Evolutionary conservation across 2,329 filamentous ascomycete genomes (phyloP).

Genomic region (Tolypocladium album): DNA sequence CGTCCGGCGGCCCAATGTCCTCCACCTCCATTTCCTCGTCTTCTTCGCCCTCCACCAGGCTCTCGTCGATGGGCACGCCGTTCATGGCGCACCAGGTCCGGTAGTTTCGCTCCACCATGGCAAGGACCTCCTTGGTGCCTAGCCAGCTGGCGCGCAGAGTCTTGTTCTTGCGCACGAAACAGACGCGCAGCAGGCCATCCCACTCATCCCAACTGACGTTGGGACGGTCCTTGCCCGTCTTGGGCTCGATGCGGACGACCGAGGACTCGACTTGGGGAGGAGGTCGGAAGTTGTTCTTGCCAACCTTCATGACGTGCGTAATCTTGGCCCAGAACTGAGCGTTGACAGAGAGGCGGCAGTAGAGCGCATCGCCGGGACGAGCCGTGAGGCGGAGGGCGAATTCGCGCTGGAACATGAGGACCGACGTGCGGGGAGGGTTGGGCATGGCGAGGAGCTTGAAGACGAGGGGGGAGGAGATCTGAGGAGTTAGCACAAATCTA

Average conservation of each 20-base stretch:
- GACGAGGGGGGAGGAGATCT: conserved; percentile 84
- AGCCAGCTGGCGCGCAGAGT: conserved; percentile 75
- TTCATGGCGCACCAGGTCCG: conserved; percentile 83
- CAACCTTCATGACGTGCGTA: conserved; percentile 80
- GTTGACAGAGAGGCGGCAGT: conserved; percentile 84
- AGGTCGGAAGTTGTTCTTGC: conserved; percentile 92
- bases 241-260: conserved; percentile 82
- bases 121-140: conserved; percentile 68
- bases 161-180: conserved; percentile 70
- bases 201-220: conserved; percentile 91
- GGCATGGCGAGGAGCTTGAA: conserved; percentile 79
- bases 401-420: conserved; percentile 96
- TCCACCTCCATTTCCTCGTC: conserved; percentile 29
- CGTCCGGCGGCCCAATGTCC: conserved; percentile 28
- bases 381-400: conserved; percentile 87
- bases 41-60: conserved; percentile 32
- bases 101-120: conserved; percentile 80
- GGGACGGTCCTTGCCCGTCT: conserved; percentile 64
- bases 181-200: conserved; percentile 78
- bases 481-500: neutral
- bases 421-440: conserved; percentile 69
- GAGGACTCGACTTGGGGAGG: conserved; percentile 87
- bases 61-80: conserved; percentile 67
- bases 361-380: conserved; percentile 76
- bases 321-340: conserved; percentile 73